These are phyloP conservation scores for Microbotryomycetes sp. DNA, from an alignment of 1,284 basidiomycete species.

Conservation along the genomic window DNA sequence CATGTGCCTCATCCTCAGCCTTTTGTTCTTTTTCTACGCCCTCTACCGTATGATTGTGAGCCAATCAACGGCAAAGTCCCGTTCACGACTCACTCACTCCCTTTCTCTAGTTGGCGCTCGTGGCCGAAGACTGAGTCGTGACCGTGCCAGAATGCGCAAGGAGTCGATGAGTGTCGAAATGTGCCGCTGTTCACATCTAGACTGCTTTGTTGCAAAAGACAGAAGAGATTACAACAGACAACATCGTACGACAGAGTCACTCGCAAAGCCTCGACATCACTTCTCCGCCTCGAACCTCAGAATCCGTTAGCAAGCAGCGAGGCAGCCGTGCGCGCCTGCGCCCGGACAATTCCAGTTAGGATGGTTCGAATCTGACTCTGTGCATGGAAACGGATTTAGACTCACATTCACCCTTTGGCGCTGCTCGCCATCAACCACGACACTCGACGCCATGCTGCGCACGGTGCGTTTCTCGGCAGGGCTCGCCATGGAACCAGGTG, in stretches of 20 bases:
- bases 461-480: slow-evolving; percentile 19
- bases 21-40: slow-evolving; percentile 57
- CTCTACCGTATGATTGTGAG: slow-evolving; percentile 60
- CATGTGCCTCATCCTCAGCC: slow-evolving; percentile 6
- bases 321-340: slow-evolving; percentile 26
- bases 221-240: too few species aligned
- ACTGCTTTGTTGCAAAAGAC: too few species aligned
- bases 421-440: slow-evolving; percentile 23
- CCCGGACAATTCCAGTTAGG: not conserved
- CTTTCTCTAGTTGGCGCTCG: slow-evolving; percentile 28
- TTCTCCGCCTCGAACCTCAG: slow-evolving; percentile 4
- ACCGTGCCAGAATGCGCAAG: too few species aligned
- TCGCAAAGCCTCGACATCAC: not conserved
- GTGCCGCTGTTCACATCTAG: too few species aligned
- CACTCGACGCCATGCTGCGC: slow-evolving; percentile 29
- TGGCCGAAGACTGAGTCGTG: slow-evolving; percentile 34
- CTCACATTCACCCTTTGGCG: slow-evolving; percentile 26
- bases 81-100: not conserved
- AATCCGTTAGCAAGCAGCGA: slow-evolving; percentile 32
- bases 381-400: not conserved
- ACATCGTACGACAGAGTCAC: too few species aligned
- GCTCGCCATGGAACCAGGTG: not conserved
- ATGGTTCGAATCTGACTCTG: too few species aligned
- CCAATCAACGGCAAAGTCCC: not conserved
- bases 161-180: too few species aligned